Percentiles rank a stretch among this genome's conserved stretches.
Evolutionary conservation across 2,329 filamentous ascomycete genomes (phyloP).

Genomic region (Hymenoscyphus infarciens): DNA sequence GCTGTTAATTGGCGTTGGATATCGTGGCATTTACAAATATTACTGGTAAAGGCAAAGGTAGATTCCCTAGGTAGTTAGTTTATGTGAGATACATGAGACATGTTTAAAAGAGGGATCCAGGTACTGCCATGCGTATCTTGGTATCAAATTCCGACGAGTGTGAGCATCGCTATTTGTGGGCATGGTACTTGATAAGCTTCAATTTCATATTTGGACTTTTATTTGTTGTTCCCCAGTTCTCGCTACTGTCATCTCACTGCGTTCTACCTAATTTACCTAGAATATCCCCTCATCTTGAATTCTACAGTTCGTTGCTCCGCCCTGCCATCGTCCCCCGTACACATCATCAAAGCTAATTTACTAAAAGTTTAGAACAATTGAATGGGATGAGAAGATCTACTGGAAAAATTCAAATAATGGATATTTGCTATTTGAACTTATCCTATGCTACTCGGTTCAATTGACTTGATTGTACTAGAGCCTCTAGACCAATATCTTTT

Average conservation of each 20-base stretch:
- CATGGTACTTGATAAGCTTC: not conserved
- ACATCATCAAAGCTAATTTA: too few relatives aligned
- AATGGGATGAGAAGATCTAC: too few relatives aligned
- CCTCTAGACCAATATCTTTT: too few relatives aligned
- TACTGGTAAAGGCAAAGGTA: slow-evolving; percentile 3
- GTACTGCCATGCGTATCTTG: not conserved
- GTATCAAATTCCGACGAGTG: not conserved
- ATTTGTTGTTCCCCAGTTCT: not conserved
- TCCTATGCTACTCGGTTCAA: too few relatives aligned
- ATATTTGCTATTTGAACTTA: too few relatives aligned
- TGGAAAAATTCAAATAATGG: too few relatives aligned
- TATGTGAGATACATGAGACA: not conserved
- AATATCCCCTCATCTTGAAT: too few relatives aligned
- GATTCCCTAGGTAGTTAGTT: slow-evolving; percentile 3
- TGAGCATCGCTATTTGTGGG: not conserved
- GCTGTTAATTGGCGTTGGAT: slow-evolving; percentile 20
- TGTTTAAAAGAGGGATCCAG: not conserved
- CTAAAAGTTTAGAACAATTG: too few relatives aligned
- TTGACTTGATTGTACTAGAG: too few relatives aligned
- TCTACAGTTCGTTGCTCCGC: too few relatives aligned
- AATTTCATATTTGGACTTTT: not conserved
- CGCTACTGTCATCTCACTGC: not conserved
- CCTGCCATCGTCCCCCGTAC: too few relatives aligned
- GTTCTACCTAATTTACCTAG: too few relatives aligned
- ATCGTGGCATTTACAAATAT: slow-evolving; percentile 21